Evolutionary conservation across 495 filamentous ascomycete genomes (phyloP).

Genomic region (Penicillium lagena): DNA sequence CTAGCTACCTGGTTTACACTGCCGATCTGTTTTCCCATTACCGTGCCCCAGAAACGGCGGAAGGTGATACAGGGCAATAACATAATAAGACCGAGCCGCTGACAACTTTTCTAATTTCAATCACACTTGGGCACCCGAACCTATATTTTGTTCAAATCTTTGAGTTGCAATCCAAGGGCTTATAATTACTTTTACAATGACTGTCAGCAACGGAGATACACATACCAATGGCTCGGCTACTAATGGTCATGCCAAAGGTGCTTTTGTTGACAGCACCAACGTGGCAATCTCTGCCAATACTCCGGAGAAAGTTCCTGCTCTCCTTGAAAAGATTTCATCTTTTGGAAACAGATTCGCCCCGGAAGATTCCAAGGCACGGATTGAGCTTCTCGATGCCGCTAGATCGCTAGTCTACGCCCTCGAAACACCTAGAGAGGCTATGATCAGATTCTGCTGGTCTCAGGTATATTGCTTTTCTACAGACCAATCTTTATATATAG

Average conservation of each 20-base stretch:
- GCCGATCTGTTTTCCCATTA: too few relatives aligned
- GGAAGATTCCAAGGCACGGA: slow-evolving; percentile 10
- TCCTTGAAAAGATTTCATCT: slow-evolving; percentile 16
- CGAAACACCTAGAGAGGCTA: slow-evolving; percentile 36
- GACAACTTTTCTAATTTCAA: too few relatives aligned
- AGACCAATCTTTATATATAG: neutral
- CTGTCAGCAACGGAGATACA: too few relatives aligned
- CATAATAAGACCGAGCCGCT: too few relatives aligned
- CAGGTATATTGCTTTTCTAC: slow-evolving; percentile 12
- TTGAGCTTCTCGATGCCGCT: slow-evolving; percentile 22
- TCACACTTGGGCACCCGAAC: too few relatives aligned
- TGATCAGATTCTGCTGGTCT: slow-evolving; percentile 34
- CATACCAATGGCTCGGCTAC: neutral
- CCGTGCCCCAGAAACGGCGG: too few relatives aligned
- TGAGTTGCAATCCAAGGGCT: too few relatives aligned
- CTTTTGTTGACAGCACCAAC: slow-evolving; percentile 3
- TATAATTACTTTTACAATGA: too few relatives aligned
- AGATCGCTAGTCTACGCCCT: slow-evolving; percentile 25
- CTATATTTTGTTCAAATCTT: too few relatives aligned
- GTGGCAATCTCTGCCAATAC: slow-evolving; percentile 19
- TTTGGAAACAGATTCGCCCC: slow-evolving; percentile 13
- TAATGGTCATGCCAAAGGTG: neutral
- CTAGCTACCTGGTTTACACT: too few relatives aligned
- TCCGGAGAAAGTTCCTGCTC: slow-evolving; percentile 16
- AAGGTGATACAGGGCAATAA: too few relatives aligned